These are phyloP conservation scores for Samsoniella hepiali DNA, from an alignment of 2,329 filamentous ascomycete species.

Conservation along the genomic window DNA sequence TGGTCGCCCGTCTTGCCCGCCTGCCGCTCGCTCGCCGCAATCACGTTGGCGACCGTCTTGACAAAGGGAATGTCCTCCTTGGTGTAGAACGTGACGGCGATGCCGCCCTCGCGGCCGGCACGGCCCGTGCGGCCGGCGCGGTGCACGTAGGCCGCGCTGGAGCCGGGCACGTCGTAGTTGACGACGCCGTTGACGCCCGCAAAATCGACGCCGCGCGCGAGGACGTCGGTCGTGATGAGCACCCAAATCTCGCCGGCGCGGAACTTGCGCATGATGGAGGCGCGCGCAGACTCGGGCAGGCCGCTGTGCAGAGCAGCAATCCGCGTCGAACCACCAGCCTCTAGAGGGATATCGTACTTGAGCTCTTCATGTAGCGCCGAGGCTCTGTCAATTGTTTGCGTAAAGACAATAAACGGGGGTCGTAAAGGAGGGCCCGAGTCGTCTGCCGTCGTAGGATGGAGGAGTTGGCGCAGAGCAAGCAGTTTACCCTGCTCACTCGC, in stretches of 20 bases:
- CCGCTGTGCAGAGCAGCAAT: slow-evolving; percentile 90
- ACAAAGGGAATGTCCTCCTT: slow-evolving; percentile 89
- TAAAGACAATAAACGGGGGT: slow-evolving; percentile 92
- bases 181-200: slow-evolving; percentile 92
- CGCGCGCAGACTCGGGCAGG: slow-evolving; percentile 71
- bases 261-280: slow-evolving; percentile 83
- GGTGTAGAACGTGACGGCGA: slow-evolving; percentile 92
- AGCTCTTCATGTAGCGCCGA: slow-evolving; percentile 84
- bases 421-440: slow-evolving; percentile 61
- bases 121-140: slow-evolving; percentile 88
- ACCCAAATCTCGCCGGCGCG: slow-evolving; percentile 93
- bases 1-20: slow-evolving; percentile 51
- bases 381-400: slow-evolving; percentile 90
- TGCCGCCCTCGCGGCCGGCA: slow-evolving; percentile 80
- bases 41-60: slow-evolving; percentile 90
- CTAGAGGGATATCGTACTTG: slow-evolving; percentile 86
- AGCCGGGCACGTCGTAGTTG: slow-evolving; percentile 96
- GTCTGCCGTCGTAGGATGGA: slow-evolving; percentile 65
- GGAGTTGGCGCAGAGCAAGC: slow-evolving; percentile 81
- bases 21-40: slow-evolving; percentile 76
- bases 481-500: slow-evolving; percentile 93
- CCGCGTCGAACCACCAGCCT: slow-evolving; percentile 78
- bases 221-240: slow-evolving; percentile 89
- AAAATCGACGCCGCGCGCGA: slow-evolving; percentile 92
- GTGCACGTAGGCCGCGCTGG: slow-evolving; percentile 86